Evolutionary conservation across 805 yeast genomes (phyloP).

Genomic region (Saccharomycopsis lassenensis): DNA sequence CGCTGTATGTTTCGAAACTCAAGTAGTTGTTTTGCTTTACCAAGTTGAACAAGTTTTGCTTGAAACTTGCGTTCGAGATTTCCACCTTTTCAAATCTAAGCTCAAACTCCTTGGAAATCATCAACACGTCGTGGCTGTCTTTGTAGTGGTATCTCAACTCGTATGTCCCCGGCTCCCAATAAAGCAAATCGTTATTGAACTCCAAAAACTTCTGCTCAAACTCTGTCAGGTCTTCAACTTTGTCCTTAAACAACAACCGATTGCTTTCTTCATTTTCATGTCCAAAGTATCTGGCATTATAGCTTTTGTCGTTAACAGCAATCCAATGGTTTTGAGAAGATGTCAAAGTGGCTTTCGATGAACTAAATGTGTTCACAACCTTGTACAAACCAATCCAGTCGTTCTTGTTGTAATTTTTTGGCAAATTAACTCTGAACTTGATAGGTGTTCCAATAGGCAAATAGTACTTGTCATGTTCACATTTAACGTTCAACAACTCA

Average conservation of each 20-base stretch:
- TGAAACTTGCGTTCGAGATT: conserved; percentile 19
- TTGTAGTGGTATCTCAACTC: conserved; percentile 64
- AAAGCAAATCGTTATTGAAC: conserved; percentile 38
- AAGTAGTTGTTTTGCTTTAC: conserved; percentile 8
- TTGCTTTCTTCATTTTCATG: conserved; percentile 4
- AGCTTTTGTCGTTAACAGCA: conserved; percentile 30
- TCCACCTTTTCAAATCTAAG: conserved; percentile 31
- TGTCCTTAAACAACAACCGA: not conserved
- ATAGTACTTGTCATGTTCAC: conserved; percentile 19
- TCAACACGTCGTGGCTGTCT: conserved; percentile 59
- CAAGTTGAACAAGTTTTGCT: not conserved
- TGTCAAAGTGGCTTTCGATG: conserved; percentile 44
- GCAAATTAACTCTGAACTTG: conserved; percentile 42
- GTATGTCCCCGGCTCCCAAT: conserved; percentile 60
- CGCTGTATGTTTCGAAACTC: conserved; percentile 3
- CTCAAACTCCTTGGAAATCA: conserved; percentile 57
- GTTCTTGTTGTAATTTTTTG: conserved; percentile 33
- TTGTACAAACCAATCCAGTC: conserved; percentile 78
- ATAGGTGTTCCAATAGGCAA: conserved; percentile 42
- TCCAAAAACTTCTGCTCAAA: conserved; percentile 33
- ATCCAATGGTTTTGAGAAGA: conserved; percentile 61
- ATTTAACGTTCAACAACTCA: conserved; percentile 19
- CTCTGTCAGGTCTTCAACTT: conserved; percentile 16
- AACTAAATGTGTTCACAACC: conserved; percentile 45
- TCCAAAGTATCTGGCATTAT: conserved; percentile 21